Percentiles rank a stretch among this genome's conserved stretches.
These are phyloP conservation scores for Cryptococcus deneoformans DNA, from an alignment of 1,284 basidiomycete species.

Conservation along the genomic window DNA sequence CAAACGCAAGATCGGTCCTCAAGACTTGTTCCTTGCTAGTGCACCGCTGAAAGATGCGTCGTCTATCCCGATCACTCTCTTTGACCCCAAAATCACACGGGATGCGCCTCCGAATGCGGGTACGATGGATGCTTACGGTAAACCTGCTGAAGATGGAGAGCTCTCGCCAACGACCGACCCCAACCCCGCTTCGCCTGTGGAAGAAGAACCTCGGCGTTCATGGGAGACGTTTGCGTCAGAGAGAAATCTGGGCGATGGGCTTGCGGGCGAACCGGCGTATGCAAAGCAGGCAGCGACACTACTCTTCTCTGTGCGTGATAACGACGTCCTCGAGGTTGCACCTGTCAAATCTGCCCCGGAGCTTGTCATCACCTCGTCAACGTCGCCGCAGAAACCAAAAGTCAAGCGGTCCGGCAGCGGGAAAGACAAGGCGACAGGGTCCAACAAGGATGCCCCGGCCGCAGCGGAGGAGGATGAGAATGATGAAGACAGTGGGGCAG, in stretches of 20 bases:
- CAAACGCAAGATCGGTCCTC: conserved; percentile 13
- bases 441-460: conserved; percentile 26
- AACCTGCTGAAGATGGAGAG: conserved; percentile 2
- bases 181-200: background rate
- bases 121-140: background rate
- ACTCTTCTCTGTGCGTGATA: conserved; percentile 19
- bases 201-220: background rate
- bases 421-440: background rate
- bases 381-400: background rate
- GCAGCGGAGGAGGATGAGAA: conserved; percentile 19
- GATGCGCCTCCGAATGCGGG: conserved; percentile 27
- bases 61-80: conserved; percentile 37
- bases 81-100: conserved; percentile 35
- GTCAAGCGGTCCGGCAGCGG: background rate
- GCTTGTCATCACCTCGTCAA: background rate
- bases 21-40: conserved; percentile 30
- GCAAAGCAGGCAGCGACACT: conserved; percentile 27
- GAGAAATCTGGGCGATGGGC: conserved; percentile 39
- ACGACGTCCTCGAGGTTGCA: conserved; percentile 1
- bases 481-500: conserved; percentile 11
- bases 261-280: conserved; percentile 33
- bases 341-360: background rate
- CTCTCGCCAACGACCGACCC: background rate
- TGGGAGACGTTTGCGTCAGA: conserved; percentile 37
- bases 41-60: conserved; percentile 32